Evolutionary conservation across 331 rosid species (phyloP).

Genomic region (Pyrus hybrid): DNA sequence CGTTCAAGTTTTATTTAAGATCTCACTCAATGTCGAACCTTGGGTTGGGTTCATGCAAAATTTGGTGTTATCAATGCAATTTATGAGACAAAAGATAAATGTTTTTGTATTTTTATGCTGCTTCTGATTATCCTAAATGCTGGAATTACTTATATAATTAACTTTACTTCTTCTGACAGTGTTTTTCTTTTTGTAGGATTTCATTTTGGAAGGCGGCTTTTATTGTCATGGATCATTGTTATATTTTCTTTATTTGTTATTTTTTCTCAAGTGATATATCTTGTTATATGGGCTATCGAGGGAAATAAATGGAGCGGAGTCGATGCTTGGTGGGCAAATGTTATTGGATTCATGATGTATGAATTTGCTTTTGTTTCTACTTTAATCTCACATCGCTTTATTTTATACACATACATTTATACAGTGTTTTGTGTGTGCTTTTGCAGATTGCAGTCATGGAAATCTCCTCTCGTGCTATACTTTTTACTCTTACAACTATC

Average conservation of each 20-base stretch:
- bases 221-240: slow-evolving; percentile 66
- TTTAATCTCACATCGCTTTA: background rate
- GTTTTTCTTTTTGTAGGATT: slow-evolving; percentile 44
- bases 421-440: slow-evolving; percentile 18
- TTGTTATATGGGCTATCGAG: slow-evolving; percentile 56
- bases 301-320: slow-evolving; percentile 41
- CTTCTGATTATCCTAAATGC: slow-evolving; percentile 7
- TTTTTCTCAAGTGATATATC: slow-evolving; percentile 57
- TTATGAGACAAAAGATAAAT: background rate
- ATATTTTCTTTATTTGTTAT: slow-evolving; percentile 57
- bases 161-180: slow-evolving; percentile 11
- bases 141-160: slow-evolving; percentile 2
- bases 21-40: background rate
- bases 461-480: slow-evolving; percentile 60
- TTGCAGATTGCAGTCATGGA: slow-evolving; percentile 88
- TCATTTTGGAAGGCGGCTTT: slow-evolving; percentile 45
- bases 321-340: slow-evolving; percentile 71
- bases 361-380: slow-evolving; percentile 19
- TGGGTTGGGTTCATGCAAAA: background rate
- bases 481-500: slow-evolving; percentile 63
- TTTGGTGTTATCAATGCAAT: slow-evolving; percentile 11
- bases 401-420: slow-evolving; percentile 16
- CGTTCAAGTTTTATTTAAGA: background rate
- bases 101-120: slow-evolving; percentile 3
- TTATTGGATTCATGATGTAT: slow-evolving; percentile 83